Evolutionary conservation across 345 rosid species (phyloP).

Genomic region (Linum lewisii): DNA sequence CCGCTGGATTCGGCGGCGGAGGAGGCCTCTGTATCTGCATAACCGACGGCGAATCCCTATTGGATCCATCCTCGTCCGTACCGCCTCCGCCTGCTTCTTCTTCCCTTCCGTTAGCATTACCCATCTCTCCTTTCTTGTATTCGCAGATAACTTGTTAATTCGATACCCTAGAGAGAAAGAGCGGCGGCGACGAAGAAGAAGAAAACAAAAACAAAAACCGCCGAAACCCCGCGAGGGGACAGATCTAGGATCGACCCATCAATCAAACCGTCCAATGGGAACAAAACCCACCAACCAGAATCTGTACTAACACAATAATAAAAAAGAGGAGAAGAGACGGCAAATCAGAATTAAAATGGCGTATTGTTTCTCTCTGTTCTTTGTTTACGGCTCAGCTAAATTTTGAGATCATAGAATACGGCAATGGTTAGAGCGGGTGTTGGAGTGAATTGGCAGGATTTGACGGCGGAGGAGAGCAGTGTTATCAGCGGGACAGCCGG

Average conservation of each 20-base stretch:
- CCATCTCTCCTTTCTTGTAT: constrained; percentile 32
- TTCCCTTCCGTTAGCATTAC: constrained; percentile 74
- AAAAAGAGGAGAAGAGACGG: neutral
- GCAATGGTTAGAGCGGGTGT: neutral
- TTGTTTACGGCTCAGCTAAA: neutral
- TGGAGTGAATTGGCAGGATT: neutral
- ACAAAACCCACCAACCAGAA: neutral
- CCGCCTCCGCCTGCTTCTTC: constrained; percentile 20
- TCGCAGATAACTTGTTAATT: no score
- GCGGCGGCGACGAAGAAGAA: neutral
- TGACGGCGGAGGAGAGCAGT: neutral
- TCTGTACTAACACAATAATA: neutral
- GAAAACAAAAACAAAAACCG: no score
- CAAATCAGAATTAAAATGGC: no score
- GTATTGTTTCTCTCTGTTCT: neutral
- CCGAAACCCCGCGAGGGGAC: neutral
- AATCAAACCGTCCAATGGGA: neutral
- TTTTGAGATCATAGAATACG: neutral
- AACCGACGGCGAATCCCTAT: constrained; percentile 32
- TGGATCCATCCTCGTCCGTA: constrained; percentile 28
- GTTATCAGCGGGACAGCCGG: neutral
- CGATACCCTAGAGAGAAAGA: neutral
- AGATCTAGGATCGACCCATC: neutral
- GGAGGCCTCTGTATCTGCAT: constrained; percentile 35
- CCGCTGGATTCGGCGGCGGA: neutral